A percentile compares a stretch with the other conserved stretches of the same genome.
phyloP scores from a whole-genome alignment of 805 yeast genomes.

The Ogataea henricii region DNA sequence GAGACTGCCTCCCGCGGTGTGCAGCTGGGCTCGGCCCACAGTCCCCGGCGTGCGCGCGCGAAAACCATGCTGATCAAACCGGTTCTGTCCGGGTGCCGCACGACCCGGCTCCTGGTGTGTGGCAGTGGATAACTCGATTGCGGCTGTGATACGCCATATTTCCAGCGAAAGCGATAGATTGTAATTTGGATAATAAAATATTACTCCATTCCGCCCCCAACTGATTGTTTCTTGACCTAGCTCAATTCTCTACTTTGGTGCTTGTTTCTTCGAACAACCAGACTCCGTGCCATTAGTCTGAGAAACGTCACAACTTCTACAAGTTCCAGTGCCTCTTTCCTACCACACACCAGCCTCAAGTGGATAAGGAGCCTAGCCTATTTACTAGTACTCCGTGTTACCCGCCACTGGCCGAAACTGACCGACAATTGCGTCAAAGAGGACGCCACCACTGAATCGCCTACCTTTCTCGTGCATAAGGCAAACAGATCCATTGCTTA shows the following conservation, averaged over 20 bases:
- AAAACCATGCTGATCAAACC: background rate
- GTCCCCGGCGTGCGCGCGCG: slow-evolving; percentile 1
- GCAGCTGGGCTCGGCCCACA: background rate
- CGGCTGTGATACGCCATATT: slow-evolving; percentile 9
- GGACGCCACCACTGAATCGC: background rate
- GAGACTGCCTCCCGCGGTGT: background rate
- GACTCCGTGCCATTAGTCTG: background rate
- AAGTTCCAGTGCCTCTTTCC: background rate
- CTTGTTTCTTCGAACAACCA: background rate
- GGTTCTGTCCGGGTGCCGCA: background rate
- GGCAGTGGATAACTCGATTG: slow-evolving; percentile 2
- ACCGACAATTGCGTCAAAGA: background rate
- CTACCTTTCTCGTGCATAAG: too few relatives aligned
- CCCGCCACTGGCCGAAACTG: background rate
- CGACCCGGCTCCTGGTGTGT: background rate
- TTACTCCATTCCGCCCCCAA: background rate
- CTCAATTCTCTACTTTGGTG: too few relatives aligned
- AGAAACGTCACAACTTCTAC: background rate
- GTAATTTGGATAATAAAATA: slow-evolving; percentile 1
- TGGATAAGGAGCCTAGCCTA: too few relatives aligned
- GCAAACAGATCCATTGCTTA: background rate
- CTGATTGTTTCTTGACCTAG: background rate
- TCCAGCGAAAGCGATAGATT: slow-evolving; percentile 4
- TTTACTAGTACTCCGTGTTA: background rate
- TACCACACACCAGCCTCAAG: background rate